Base-by-base conservation (phyloP, 1,284 basidiomycete species). In the Sporisorium exsertum region DNA sequence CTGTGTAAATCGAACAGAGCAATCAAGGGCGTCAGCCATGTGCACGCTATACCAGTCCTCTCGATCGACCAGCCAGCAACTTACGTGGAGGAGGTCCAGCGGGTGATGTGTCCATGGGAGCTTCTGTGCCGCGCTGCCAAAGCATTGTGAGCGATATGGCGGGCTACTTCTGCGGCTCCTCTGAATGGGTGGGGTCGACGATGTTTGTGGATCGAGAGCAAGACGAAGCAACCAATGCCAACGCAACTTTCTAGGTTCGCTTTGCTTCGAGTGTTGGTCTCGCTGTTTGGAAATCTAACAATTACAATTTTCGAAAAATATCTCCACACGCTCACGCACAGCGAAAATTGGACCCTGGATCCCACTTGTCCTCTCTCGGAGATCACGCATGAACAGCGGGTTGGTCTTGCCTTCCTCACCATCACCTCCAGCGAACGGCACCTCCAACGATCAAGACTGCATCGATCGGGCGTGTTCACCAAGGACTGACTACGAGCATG, bases 31-130 rank as follows among this genome's bases (percentile, higher is more conserved):
- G 20, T 33, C 54, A 56, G 54, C 29, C 24, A 24, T 13, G 8
- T 8, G 7, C 35, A 20, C 35, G 35, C 35, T 3, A 7, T 15
- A 3, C 3, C 5, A n/a, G 37, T 40, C 18, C 37, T 43, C 8
- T 20, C n/a, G 4, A 20, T 43, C n/a, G n/a, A 20, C 8, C 20
- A 16, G 40, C 20, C 15, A 22, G 27, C n/a, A 13, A 76, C 77
- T 42, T 58, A 79, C 78, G 65, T 35, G 62, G 64, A 29, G 57
- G 64, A 35, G 76, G 76, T 0, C 78, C 78, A 1, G 75, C 64
- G 20, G 73, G 76, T 0, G 78, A 71, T 22, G 79, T 69, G 46
- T 81, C 80, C 80, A 81, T 81, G 5, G 80, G 80, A 32, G 80
- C 78, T 50, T 81, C 76, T 16, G 71, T 78, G 7, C 80, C 80